These are phyloP conservation scores for Vaccinium vitisidaea DNA, from an alignment of 148 eudicot species.

Conservation along the genomic window DNA sequence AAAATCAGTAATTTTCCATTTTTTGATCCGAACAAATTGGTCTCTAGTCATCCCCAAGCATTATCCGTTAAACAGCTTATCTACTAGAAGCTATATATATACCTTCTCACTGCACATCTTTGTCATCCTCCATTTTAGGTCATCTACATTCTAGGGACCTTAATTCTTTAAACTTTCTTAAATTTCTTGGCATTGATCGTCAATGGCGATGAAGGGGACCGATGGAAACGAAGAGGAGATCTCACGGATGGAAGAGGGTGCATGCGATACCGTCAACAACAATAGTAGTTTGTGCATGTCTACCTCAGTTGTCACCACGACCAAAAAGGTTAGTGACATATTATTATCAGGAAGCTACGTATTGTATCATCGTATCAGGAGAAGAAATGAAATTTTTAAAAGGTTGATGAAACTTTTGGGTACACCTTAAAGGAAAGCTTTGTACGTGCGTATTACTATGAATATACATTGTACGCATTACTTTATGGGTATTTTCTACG, in stretches of 20 bases:
- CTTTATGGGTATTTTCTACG: too few relatives aligned
- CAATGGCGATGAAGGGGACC: conserved; percentile 9
- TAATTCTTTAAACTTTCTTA: background rate
- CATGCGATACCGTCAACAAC: background rate
- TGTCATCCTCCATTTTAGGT: too few relatives aligned
- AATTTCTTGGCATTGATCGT: background rate
- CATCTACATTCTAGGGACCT: background rate
- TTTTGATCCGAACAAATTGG: background rate
- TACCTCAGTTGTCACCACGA: conserved; percentile 28
- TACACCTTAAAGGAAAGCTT: too few relatives aligned
- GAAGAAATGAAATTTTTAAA: too few relatives aligned
- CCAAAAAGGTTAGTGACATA: conserved; percentile 44
- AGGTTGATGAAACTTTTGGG: background rate
- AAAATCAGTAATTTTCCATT: background rate
- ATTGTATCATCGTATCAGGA: background rate
- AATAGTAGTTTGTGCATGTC: conserved; percentile 29
- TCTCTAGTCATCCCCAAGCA: background rate
- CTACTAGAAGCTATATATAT: background rate
- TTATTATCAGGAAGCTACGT: background rate
- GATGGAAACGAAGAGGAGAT: conserved; percentile 20
- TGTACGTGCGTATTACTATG: too few relatives aligned
- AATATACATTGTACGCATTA: too few relatives aligned
- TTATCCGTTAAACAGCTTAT: background rate
- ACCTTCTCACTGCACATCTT: too few relatives aligned
- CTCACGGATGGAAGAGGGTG: conserved; percentile 34